These are phyloP conservation scores for Deakozyma indianensis DNA, from an alignment of 805 yeast species.

Conservation along the genomic window DNA sequence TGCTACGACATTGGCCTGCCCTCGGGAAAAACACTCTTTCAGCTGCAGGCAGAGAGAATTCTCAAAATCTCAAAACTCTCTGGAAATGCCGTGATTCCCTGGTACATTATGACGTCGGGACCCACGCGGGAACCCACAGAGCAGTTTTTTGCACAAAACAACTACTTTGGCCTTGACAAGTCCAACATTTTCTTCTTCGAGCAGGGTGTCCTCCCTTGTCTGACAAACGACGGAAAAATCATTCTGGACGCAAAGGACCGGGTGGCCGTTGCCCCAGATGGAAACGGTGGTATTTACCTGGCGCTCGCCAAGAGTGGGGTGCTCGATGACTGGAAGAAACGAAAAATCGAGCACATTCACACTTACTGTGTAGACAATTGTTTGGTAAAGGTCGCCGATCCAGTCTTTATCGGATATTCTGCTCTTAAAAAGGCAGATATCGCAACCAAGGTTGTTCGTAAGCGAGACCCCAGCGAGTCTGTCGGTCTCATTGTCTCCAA, in stretches of 20 bases:
- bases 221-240: conserved; percentile 58
- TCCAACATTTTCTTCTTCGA: conserved; percentile 66
- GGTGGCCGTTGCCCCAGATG: conserved; percentile 86
- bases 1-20: conserved; percentile 82
- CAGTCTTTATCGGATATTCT: conserved; percentile 77
- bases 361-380: conserved; percentile 96
- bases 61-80: conserved; percentile 40
- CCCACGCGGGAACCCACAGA: conserved; percentile 74
- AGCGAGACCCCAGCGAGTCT: conserved; percentile 71
- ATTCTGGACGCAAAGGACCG: conserved; percentile 40
- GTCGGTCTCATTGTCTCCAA: conserved; percentile 77
- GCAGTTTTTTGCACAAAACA: conserved; percentile 42
- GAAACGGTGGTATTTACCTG: conserved; percentile 91
- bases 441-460: conserved; percentile 91
- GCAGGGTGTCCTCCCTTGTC: conserved; percentile 93
- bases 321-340: conserved; percentile 47
- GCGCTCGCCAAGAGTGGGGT: conserved; percentile 57
- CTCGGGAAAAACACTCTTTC: conserved; percentile 71
- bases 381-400: conserved; percentile 86
- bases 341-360: conserved; percentile 78
- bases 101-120: conserved; percentile 93
- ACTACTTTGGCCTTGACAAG: conserved; percentile 54
- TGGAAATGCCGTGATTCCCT: conserved; percentile 32
- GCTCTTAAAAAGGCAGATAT: conserved; percentile 49
- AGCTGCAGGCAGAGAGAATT: conserved; percentile 83